Evolutionary conservation across 495 filamentous ascomycete species (phyloP).

Genomic region (Hypoxylon trugodes): DNA sequence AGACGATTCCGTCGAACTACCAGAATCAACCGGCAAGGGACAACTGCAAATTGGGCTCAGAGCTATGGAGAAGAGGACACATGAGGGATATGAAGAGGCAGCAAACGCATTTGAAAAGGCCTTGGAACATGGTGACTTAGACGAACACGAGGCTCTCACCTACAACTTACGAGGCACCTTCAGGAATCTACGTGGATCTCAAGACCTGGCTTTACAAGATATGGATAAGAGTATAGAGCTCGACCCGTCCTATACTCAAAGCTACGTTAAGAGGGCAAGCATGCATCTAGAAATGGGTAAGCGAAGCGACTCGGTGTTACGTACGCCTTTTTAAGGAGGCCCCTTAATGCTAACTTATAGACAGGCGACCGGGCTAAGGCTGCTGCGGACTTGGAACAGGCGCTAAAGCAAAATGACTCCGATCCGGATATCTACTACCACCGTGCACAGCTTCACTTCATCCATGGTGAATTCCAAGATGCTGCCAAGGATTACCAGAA

Average conservation of each 20-base stretch:
- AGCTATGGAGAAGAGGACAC: constrained; percentile 83
- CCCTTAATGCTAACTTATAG: constrained; percentile 9
- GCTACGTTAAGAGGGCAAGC: constrained; percentile 98
- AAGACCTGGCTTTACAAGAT: constrained; percentile 79
- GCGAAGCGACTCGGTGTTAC: constrained; percentile 30
- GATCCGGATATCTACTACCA: constrained; percentile 99
- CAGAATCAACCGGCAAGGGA: constrained; percentile 81
- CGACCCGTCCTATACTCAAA: constrained; percentile 86
- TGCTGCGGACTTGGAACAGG: constrained; percentile 85
- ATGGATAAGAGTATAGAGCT: constrained; percentile 91
- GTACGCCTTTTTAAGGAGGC: not conserved
- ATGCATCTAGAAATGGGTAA: constrained; percentile 95
- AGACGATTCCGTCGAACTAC: constrained; percentile 77
- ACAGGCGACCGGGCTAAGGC: constrained; percentile 86
- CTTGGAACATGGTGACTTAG: constrained; percentile 78
- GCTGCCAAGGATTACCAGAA: constrained; percentile 99
- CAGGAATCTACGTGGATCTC: constrained; percentile 89
- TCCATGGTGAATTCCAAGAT: constrained; percentile 89
- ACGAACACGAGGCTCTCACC: constrained; percentile 84
- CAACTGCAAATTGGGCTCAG: constrained; percentile 83
- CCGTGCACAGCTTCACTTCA: constrained; percentile 98
- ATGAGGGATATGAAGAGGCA: constrained; percentile 88
- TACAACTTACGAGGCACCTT: constrained; percentile 98
- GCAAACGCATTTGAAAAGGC: constrained; percentile 86
- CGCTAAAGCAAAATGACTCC: constrained; percentile 82